Evolutionary conservation across 495 filamentous ascomycete species (phyloP), one percentile per base, ranked within the genome.

Genomic region (Tetracladium marchalianum): DNA sequence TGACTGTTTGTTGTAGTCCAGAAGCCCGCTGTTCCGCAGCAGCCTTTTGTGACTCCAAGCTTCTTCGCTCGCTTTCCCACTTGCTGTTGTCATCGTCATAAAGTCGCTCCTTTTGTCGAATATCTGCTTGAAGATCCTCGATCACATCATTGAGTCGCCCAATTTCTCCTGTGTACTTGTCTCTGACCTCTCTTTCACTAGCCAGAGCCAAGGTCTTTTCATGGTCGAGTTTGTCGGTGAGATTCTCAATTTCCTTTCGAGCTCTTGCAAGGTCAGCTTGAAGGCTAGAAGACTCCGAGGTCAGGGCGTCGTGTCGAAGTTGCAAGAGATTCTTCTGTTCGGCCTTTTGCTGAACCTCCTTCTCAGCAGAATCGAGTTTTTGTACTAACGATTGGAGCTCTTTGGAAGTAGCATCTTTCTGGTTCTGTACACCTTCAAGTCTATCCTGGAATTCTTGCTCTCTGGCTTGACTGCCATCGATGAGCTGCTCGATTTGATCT

Each of bases 261-360:
- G 80, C 66, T 46, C 64, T 74, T n/a, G 62, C 49, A 9, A 86
- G 55, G 33, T 86, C 82, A 34, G 68, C 70, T 54, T 86, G 84
- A 31, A 90, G 58, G 16, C 76, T 70, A 18, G 70, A 64, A 5
- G 81, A 85, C 62, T 88, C 85, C 31, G 71, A 68, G 0, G 80
- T 81, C 40, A 88, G 62, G 24, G 82, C 75, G 49, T 81, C 73
- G 53, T 88, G 81, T 4, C 82, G 81, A 24, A 72, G 74, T 41
- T 83, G 80, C 12, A 88, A 66, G 12, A 86, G 69, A 34, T 81
- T 75, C 53, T 85, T 87, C 57, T 88, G 83, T 22, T 88, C 82
- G 55, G 32, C 53, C 54, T 41, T 76, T 22, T 54, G 44, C 5
- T 49, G 47, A 12, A 52, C 59, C 15, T 85, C 79, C 43, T 71